Conservation (phyloP, 306 rosid genomes). For the Vigna mungo region DNA sequence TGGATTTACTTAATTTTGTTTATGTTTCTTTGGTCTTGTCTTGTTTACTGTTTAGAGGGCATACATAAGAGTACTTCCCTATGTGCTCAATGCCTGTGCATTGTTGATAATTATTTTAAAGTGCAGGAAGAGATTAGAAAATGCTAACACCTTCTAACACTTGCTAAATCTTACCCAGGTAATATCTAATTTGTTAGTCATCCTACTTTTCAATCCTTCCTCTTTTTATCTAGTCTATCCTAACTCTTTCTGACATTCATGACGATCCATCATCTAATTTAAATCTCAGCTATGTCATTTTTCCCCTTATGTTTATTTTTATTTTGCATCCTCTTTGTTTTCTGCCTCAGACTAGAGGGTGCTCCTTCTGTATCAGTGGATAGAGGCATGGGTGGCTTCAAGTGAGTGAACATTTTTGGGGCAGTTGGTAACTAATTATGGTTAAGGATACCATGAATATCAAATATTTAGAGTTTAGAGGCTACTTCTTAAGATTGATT, state of each 20-base stretch:
- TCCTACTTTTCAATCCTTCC: constrained; percentile 48
- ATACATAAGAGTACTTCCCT: constrained; percentile 36
- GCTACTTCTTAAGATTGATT: constrained; percentile 40
- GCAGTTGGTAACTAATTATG: constrained; percentile 47
- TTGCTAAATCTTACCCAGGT: constrained; percentile 60
- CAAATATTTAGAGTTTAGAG: constrained; percentile 45
- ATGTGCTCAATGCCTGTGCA: constrained; percentile 44
- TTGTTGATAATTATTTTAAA: constrained; percentile 49
- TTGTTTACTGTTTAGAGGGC: constrained; percentile 46
- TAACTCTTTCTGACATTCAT: constrained; percentile 40
- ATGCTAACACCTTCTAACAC: constrained; percentile 53
- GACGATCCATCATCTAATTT: constrained; percentile 46
- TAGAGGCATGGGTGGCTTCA: constrained; percentile 53
- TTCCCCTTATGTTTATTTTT: constrained; percentile 49
- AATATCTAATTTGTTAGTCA: constrained; percentile 52
- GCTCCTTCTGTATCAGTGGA: constrained; percentile 49
- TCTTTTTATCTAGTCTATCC: constrained; percentile 46
- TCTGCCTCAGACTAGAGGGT: constrained; percentile 54
- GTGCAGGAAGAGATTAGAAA: constrained; percentile 63
- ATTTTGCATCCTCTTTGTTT: constrained; percentile 50
- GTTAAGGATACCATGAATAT: constrained; percentile 46
- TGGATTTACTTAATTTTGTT: constrained; percentile 11
- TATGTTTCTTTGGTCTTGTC: constrained; percentile 18
- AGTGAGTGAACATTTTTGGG: constrained; percentile 50
- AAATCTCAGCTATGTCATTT: constrained; percentile 36